Percentiles rank a stretch among this genome's conserved stretches.
Conservation (phyloP, 2,329 filamentous ascomycete genomes). For the Mycocentrospora acerina region DNA sequence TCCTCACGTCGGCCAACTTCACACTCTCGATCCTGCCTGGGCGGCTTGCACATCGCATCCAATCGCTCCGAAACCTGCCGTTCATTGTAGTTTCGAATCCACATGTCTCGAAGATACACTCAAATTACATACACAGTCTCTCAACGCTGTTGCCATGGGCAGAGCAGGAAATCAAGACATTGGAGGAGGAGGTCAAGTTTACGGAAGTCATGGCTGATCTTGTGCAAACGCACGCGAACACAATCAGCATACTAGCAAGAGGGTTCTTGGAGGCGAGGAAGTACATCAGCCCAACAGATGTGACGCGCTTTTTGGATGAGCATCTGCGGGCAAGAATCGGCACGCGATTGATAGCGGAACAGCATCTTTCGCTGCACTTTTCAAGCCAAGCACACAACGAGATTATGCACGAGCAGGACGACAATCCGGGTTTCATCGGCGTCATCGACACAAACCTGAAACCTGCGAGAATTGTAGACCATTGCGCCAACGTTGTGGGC, state of each 20-base stretch:
- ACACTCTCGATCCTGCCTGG: conserved; percentile 89
- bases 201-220: conserved; percentile 91
- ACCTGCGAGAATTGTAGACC: conserved; percentile 77
- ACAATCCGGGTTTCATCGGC: conserved; percentile 71
- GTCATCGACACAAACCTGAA: conserved; percentile 90
- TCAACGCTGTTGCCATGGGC: conserved; percentile 87
- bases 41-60: conserved; percentile 89
- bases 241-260: conserved; percentile 86
- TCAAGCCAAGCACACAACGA: conserved; percentile 72
- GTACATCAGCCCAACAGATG: conserved; percentile 79
- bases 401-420: conserved; percentile 46
- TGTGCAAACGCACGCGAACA: conserved; percentile 92
- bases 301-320: conserved; percentile 90
- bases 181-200: conserved; percentile 88
- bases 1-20: conserved; percentile 92
- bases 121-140: conserved; percentile 92
- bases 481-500: conserved; percentile 85
- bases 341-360: conserved; percentile 90
- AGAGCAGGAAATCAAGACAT: conserved; percentile 67
- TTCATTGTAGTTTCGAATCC: conserved; percentile 99
- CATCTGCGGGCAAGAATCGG: conserved; percentile 93
- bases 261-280: conserved; percentile 92
- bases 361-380: conserved; percentile 89
- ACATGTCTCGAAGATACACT: conserved; percentile 90
- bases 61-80: conserved; percentile 87